phyloP scores from a whole-genome alignment of 2,329 filamentous ascomycete genomes.

The Microdochium paspali region DNA sequence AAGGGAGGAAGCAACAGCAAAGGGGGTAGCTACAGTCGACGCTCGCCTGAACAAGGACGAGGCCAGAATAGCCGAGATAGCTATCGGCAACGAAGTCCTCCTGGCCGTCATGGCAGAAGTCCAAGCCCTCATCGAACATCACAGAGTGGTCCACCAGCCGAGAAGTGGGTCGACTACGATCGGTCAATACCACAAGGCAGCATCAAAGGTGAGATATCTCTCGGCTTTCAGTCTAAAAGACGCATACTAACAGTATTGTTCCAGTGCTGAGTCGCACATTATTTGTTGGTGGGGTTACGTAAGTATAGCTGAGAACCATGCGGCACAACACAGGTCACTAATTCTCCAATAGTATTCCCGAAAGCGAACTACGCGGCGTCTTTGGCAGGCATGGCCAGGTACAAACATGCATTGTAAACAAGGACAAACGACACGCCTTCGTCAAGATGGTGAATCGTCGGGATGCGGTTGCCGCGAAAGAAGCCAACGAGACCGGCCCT shows the following conservation, averaged over 20 bases:
- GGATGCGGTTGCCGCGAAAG: slow-evolving; percentile 76
- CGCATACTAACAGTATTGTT: neutral
- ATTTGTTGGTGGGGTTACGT: slow-evolving; percentile 92
- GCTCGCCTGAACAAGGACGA: slow-evolving; percentile 50
- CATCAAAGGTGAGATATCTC: slow-evolving; percentile 68
- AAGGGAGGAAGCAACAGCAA: slow-evolving; percentile 56
- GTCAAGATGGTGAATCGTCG: slow-evolving; percentile 94
- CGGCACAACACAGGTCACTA: slow-evolving; percentile 4
- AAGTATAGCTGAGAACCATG: slow-evolving; percentile 29
- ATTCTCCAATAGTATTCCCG: slow-evolving; percentile 36
- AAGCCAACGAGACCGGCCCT: slow-evolving; percentile 75
- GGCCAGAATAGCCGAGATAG: slow-evolving; percentile 46
- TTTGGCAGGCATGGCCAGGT: slow-evolving; percentile 80
- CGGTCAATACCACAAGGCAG: slow-evolving; percentile 59
- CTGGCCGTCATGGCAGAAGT: slow-evolving; percentile 57
- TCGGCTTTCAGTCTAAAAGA: no score
- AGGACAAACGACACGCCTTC: slow-evolving; percentile 95
- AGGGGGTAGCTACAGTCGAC: slow-evolving; percentile 64
- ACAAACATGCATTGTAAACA: slow-evolving; percentile 96
- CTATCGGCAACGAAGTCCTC: slow-evolving; percentile 84
- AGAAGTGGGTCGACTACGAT: slow-evolving; percentile 77
- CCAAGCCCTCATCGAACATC: slow-evolving; percentile 39
- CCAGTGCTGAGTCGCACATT: slow-evolving; percentile 82
- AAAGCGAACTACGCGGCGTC: slow-evolving; percentile 70
- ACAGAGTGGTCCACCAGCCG: slow-evolving; percentile 15